Evolutionary conservation across 139 green algal species (phyloP), one percentile per base, ranked within the genome.

Genomic region (Coelastrella sp.): DNA sequence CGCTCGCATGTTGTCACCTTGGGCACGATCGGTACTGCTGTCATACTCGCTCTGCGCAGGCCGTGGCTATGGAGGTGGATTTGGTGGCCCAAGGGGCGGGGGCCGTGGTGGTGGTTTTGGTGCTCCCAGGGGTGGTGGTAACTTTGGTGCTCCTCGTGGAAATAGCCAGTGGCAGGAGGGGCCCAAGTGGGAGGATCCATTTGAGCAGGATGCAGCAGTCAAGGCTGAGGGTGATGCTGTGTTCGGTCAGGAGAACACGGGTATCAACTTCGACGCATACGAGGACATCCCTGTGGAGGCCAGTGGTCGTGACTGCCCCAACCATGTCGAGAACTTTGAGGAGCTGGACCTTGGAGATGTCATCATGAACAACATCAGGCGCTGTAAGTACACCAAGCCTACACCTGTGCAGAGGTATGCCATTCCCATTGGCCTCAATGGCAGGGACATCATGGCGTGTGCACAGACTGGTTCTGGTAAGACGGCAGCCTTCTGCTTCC

Each of bases 401-500:
- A 99, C 98, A 12, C 98, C 98, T 25, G 98, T 99, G 82, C 98
- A 99, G 95, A 94, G 93, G 70, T 97, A 99, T 92, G 96, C 97
- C 11, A 99, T 99, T 86, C 98, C 98, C 20, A 99, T 99, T 87
- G 98, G 97, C 8, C 85, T 99, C 61, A 94, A 94, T 15, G 95
- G 96, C n/a, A 93, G 98, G 22, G 98, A 99, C 91, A 94, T 99
- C 35, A 99, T 99, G 98, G 98, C 96, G 3, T 99, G 97, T 91
- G 97, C 97, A 0, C 96, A 99, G 94, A 99, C 98, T 22, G 98
- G 98, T 7, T 99, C 98, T 7, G 98, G 98, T 89, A 99, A 99
- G 92, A 99, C 98, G 7, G 98, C 98, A 56, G 98, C 97, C 58
- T 99, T 99, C 94, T 99, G 97, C 94, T 99, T 99, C 93, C 98